Base-by-base conservation (phyloP, 2,329 filamentous ascomycete species). In the Thermothelomyces thermophilus region DNA sequence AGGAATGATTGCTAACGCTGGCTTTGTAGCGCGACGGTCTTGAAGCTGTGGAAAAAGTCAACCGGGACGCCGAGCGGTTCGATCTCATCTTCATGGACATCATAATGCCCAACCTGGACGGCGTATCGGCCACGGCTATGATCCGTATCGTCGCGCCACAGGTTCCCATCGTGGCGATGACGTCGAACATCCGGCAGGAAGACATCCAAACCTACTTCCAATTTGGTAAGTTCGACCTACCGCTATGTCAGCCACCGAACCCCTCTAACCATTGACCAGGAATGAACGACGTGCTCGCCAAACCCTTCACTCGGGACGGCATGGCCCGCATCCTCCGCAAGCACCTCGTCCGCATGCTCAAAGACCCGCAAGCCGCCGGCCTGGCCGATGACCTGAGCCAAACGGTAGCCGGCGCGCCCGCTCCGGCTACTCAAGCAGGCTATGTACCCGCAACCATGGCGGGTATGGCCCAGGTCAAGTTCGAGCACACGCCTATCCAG, bases 151-250 rank as follows among this genome's bases (percentile, higher is more conserved):
- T 91, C 55, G 83, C 90, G 56, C 80, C 82, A 33, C 80, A 83
- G 5, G 83, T 87, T 17, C 93, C 93, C 0, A 94, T 98, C 61
- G 88, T 98, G 51, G 93, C 93, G 41, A 97, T 98, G 93, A 98
- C 93, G 3, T 96, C 91, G 3, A 98, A 97, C 64, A 97, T 98
- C 57, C 82, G 93, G 57, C 90, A 89, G 53, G 91, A 96, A 62
- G 93, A 98, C 65, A 94, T 97, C 54, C 87, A 91, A 47, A 90
- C 94, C 71, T 98, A 98, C 66, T 97, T 96, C 71, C 84, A 91
- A 62, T 90, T 95, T 70, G 93, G 90, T 93, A 77, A 73, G 84
- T 13, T 19, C 10, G 9, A 19, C 26, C 14, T 24, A 28, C 24
- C 3, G 6, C 10, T 30, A 31, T 16, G 30, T 31, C 35, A 19